A percentile compares a stretch with the other conserved stretches of the same genome.
phyloP scores from a whole-genome alignment of 305 asterid species.

The Fraxinus dipetala region DNA sequence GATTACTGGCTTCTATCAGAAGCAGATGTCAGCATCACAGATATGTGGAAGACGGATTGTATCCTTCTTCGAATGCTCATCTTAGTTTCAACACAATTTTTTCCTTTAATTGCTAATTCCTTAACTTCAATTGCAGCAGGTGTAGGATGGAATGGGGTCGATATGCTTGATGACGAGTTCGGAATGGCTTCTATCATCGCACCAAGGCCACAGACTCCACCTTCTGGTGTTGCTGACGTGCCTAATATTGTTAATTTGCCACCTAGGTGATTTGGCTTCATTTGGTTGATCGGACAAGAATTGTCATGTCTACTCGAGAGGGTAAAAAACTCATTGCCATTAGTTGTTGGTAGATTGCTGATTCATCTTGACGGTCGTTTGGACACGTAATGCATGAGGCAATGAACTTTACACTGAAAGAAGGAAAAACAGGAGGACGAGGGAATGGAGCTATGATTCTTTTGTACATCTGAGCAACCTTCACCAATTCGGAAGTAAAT shows the following conservation, averaged over 20 bases:
- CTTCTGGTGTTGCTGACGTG: constrained; percentile 36
- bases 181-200: constrained; percentile 48
- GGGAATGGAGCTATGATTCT: constrained; percentile 2
- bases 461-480: constrained; percentile 6
- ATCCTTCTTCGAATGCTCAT: constrained; percentile 25
- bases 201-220: constrained; percentile 48
- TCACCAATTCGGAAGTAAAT: background rate
- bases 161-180: constrained; percentile 56
- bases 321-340: constrained; percentile 17
- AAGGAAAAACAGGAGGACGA: background rate
- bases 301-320: constrained; percentile 11
- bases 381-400: background rate
- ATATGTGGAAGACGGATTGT: constrained; percentile 89
- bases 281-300: constrained; percentile 4
- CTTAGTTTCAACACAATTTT: background rate
- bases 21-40: constrained; percentile 78
- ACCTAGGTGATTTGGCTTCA: constrained; percentile 45
- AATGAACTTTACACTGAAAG: background rate
- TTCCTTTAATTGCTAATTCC: constrained; percentile 3
- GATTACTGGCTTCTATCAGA: constrained; percentile 94
- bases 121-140: constrained; percentile 41
- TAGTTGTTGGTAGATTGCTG: background rate
- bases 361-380: background rate
- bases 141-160: constrained; percentile 57
- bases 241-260: constrained; percentile 36